A percentile compares a stretch with the other conserved stretches of the same genome.
These are phyloP conservation scores for Posidonia australis DNA, from an alignment of 106 monocot species.

Conservation along the genomic window DNA sequence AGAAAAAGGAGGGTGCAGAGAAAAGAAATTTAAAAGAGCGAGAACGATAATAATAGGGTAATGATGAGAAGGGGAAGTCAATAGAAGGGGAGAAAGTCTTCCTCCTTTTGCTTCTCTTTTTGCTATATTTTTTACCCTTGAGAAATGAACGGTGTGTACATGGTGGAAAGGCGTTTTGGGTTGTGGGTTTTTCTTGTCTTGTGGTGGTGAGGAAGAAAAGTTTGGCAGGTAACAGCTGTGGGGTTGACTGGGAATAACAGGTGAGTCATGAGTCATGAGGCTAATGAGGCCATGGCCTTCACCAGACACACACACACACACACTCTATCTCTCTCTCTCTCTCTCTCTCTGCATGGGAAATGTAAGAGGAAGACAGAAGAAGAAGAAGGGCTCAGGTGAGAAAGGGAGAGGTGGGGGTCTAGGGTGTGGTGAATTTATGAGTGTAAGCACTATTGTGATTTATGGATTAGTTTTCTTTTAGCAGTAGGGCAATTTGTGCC, in stretches of 20 bases:
- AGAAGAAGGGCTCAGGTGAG: background rate
- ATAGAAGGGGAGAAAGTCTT: background rate
- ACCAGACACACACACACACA: too few species aligned
- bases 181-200: background rate
- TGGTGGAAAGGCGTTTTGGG: background rate
- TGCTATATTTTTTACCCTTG: background rate
- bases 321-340: too few species aligned
- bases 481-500: background rate
- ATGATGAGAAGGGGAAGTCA: background rate
- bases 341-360: slow-evolving; percentile 9
- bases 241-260: background rate
- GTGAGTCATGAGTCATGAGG: too few species aligned
- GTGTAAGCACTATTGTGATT: background rate
- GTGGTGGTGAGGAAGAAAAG: background rate
- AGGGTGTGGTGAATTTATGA: background rate
- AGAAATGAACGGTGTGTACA: background rate
- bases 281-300: too few species aligned
- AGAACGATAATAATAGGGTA: background rate
- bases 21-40: too few species aligned
- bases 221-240: background rate
- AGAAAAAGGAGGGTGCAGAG: too few species aligned
- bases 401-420: background rate
- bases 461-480: background rate
- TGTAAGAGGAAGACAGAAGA: background rate
- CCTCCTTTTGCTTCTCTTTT: background rate